Evolutionary conservation across 441 rosid species (phyloP), one percentile per base, ranked within the genome.

Genomic region (Croton laevigatus): DNA sequence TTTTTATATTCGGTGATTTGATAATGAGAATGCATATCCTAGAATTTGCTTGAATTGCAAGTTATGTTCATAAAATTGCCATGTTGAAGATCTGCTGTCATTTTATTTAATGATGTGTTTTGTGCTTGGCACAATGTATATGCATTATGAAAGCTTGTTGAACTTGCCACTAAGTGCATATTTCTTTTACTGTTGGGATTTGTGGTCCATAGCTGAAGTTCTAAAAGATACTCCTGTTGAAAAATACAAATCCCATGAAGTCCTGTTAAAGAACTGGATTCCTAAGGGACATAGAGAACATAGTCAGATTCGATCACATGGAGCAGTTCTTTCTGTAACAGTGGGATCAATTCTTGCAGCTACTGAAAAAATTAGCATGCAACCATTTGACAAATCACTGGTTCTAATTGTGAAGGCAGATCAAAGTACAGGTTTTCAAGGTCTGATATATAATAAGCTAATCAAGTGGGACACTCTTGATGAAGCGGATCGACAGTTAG

Each of bases 371-470:
- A 81, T 78, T 57, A 71, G 59, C 12, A 70, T 70, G 17, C 86
- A 75, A 55, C 88, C 95, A 9, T 95, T 95, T 79, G 88, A 80
- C 40, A 85, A 85, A n/a, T 88, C 99, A 23, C 78, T 60, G 81
- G 72, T 93, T 72, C 81, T 95, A 68, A 80, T 95, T 42, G 83
- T 93, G 70, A 87, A 85, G 81, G 95, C 86, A 14, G 88, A 80
- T 65, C 67, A 62, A 10, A 77, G 66, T 42, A 59, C 74, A 7
- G 92, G 98, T 58, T 89, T 93, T 80, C 83, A 81, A 73, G 99
- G 99, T 73, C 81, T 93, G 73, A 95, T 95, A 46, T 75, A 86
- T 54, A 93, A 93, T 88, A 95, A 89, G 80, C 88, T 60, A 45
- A 76, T 95, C 58, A 70, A 85, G 20, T 95, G 99, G 99, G 89